A percentile compares a stretch with the other conserved stretches of the same genome.
Evolutionary conservation across 176 grass and related monocot genomes (phyloP).

Genomic region (Pharus latifolius): DNA sequence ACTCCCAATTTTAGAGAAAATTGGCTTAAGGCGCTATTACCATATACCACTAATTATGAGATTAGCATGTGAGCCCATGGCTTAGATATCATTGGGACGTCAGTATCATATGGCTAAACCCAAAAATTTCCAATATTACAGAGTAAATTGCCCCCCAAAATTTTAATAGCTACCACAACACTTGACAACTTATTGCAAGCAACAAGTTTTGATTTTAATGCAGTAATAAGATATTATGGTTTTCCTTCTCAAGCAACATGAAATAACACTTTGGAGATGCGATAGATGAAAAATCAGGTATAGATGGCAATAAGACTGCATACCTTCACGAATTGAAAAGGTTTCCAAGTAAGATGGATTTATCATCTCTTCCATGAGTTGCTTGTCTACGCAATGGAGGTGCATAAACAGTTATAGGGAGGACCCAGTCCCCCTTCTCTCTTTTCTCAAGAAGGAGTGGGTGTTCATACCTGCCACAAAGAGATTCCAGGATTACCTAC

Average conservation of each 20-base stretch:
- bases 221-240: not conserved
- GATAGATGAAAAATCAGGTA: not conserved
- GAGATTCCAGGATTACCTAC: not conserved
- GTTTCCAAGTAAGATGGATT: slow-evolving; percentile 47
- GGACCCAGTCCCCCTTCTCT: slow-evolving; percentile 92
- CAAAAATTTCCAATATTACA: too few relatives aligned
- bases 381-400: slow-evolving; percentile 60
- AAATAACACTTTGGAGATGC: not conserved
- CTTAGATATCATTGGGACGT: too few relatives aligned
- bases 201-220: not conserved
- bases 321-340: slow-evolving; percentile 60
- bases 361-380: slow-evolving; percentile 62
- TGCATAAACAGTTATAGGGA: slow-evolving; percentile 76
- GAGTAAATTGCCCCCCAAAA: too few relatives aligned
- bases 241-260: not conserved
- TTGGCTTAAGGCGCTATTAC: too few relatives aligned
- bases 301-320: not conserved
- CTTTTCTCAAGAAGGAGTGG: slow-evolving; percentile 82
- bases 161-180: not conserved
- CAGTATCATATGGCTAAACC: too few relatives aligned
- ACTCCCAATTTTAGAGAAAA: too few relatives aligned
- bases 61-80: too few relatives aligned
- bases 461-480: slow-evolving; percentile 66
- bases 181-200: not conserved
- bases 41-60: too few relatives aligned